Conservation (phyloP, 768 basidiomycete species). For the Serendipita sp. region DNA sequence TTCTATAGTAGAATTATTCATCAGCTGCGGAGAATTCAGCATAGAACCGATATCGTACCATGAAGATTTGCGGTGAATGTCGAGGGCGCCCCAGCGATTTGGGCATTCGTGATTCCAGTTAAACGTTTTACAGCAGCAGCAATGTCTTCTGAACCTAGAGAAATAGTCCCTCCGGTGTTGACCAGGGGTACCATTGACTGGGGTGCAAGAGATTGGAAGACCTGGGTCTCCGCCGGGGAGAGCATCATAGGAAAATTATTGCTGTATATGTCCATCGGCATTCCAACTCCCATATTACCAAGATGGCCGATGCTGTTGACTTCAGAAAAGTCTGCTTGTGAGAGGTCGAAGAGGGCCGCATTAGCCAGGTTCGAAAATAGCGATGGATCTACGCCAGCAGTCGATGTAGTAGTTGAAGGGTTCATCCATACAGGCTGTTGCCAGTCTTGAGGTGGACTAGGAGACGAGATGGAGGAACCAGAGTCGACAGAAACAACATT, state of each 20-base stretch:
- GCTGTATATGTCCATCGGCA: not conserved
- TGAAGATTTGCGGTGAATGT: not conserved
- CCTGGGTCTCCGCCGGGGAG: not conserved
- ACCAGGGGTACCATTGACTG: not conserved
- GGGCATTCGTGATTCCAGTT: not conserved
- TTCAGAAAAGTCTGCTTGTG: not conserved
- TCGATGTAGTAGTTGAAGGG: too few species aligned
- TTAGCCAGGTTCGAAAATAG: not conserved
- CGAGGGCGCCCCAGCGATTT: not conserved
- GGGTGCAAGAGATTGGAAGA: not conserved
- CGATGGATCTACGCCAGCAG: not conserved
- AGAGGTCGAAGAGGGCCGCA: not conserved
- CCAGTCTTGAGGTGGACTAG: conserved; percentile 1
- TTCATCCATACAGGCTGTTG: not conserved
- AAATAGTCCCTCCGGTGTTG: not conserved
- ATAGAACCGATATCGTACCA: not conserved
- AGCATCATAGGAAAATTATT: not conserved
- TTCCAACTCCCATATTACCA: not conserved
- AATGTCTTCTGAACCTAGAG: not conserved
- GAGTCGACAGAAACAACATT: not conserved
- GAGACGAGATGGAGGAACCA: not conserved
- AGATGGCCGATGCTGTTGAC: not conserved
- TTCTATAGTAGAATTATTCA: not conserved
- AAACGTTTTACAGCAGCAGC: not conserved
- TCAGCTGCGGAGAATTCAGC: not conserved